Base-by-base conservation (phyloP, 2,329 filamentous ascomycete species). In the Aspergillus floridensis region DNA sequence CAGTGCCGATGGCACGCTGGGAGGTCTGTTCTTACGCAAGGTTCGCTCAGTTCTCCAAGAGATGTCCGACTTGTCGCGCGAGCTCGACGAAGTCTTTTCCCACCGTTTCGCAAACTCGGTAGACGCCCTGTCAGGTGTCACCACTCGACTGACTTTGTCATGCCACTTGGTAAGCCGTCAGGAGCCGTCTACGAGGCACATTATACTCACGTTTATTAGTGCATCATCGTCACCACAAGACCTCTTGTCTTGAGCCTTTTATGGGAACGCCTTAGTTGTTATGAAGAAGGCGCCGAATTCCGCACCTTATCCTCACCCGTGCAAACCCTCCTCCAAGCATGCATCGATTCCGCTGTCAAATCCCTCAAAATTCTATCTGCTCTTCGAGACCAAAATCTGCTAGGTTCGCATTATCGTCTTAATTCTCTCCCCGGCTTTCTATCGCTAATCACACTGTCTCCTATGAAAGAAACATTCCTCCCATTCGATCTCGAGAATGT, bases 101-200 rank as follows among this genome's bases (percentile, higher is more conserved):
- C 61, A 75, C 49, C 72, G 73, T 16, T 63, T 74, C 6, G 68
- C 73, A n/a, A 72, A 71, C 31, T 68, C 71, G 1, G 68, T 75
- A 31, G 70, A 70, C n/a, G 70, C 74, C 6, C 70, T 76, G 14
- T 76, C 74, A 2, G 67, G 74, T 10, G 68, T 75, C 51, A 73
- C 74, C 7, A 75, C 75, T 7, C 71, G 76, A 16, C 49, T 71
- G 29, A 68, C 67, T 7, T 41, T 70, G 7, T 68, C 68, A 26
- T 69, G 75, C 49, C 75, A 76, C 53, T 70, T 74, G 59, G 74
- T 73, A 63, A 11, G 66, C 53, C 6, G 6, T 21, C 32, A 11
- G 16, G 4, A 2, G 14, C 32, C 6, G 1, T 29, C 47, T 19
- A 32, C 21, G 5, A 0, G 10, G 19, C 1, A 22, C 7, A 12